Evolutionary conservation across 352 stramenopile genomes (phyloP).

Genomic region (Pythium vanterpoolii): DNA sequence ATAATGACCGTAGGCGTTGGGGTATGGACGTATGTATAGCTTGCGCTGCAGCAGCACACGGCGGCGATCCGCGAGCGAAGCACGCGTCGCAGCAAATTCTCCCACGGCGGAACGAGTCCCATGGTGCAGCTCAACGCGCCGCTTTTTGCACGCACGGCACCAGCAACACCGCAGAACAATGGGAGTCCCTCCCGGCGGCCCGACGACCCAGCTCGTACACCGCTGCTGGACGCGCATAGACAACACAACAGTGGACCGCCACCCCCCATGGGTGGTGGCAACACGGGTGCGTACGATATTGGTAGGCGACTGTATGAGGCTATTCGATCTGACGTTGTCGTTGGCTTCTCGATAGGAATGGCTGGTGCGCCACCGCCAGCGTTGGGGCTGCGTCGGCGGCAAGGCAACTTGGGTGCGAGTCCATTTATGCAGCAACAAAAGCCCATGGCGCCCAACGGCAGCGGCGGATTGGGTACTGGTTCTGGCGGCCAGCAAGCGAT

Average conservation of each 20-base stretch:
- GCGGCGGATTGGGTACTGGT: slow-evolving; percentile 6
- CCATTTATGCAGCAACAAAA: slow-evolving; percentile 77
- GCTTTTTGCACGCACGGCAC: slow-evolving; percentile 54
- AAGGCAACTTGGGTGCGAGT: slow-evolving; percentile 53
- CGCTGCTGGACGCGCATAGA: slow-evolving; percentile 19
- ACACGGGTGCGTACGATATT: slow-evolving; percentile 8
- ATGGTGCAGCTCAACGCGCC: slow-evolving; percentile 82
- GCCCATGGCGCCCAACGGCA: slow-evolving; percentile 21
- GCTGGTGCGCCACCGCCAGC: slow-evolving; percentile 1
- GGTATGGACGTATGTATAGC: slow-evolving; percentile 23
- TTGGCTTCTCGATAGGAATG: neutral
- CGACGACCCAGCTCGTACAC: slow-evolving; percentile 11
- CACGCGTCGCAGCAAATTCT: slow-evolving; percentile 79
- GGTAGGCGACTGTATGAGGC: no score
- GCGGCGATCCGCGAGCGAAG: slow-evolving; percentile 67
- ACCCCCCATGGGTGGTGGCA: slow-evolving; percentile 4
- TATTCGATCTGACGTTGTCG: neutral
- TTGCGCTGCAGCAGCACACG: slow-evolving; percentile 34
- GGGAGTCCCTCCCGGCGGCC: slow-evolving; percentile 10
- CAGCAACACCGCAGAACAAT: slow-evolving; percentile 8
- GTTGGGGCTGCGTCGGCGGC: slow-evolving; percentile 54
- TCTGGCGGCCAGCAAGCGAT: slow-evolving; percentile 37
- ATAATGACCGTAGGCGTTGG: no score
- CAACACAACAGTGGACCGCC: slow-evolving; percentile 14
- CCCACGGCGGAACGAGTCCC: slow-evolving; percentile 58